phyloP scores from a whole-genome alignment of 2,329 filamentous ascomycete genomes.

The Xylaria digitata region DNA sequence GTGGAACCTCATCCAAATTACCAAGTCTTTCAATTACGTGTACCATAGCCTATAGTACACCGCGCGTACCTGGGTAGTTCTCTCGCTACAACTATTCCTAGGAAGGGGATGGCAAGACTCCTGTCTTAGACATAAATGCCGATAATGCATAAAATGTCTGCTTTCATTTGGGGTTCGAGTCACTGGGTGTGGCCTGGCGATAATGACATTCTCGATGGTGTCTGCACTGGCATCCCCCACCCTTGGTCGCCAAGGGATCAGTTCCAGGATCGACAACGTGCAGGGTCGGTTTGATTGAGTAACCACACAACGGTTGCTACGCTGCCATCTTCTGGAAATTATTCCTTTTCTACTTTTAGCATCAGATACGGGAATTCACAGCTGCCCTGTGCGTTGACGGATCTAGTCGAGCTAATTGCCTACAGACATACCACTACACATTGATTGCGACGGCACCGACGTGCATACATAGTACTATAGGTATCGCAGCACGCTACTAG shows the following conservation, averaged over 20 bases:
- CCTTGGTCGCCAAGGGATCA: conserved; percentile 29
- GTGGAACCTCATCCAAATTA: conserved; percentile 39
- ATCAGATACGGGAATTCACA: conserved; percentile 29
- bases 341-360: conserved; percentile 38
- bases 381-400: conserved; percentile 14
- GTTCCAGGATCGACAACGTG: conserved; percentile 34
- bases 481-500: too few relatives aligned
- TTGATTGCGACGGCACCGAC: neutral
- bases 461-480: too few relatives aligned
- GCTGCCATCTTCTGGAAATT: conserved; percentile 39
- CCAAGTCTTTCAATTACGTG: conserved; percentile 33
- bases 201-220: conserved; percentile 3
- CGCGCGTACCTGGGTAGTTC: conserved; percentile 17
- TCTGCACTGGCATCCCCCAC: conserved; percentile 6
- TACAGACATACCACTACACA: neutral
- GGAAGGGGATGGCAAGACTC: conserved; percentile 11
- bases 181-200: conserved; percentile 6
- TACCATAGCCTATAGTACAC: conserved; percentile 3
- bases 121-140: conserved; percentile 34
- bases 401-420: neutral
- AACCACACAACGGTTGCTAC: conserved; percentile 29
- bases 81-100: conserved; percentile 5
- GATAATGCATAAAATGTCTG: conserved; percentile 18
- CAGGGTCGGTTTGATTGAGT: conserved; percentile 33
- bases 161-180: conserved; percentile 21